phyloP scores from a whole-genome alignment of 1,284 basidiomycete genomes.

The Heterobasidion parviporum region DNA sequence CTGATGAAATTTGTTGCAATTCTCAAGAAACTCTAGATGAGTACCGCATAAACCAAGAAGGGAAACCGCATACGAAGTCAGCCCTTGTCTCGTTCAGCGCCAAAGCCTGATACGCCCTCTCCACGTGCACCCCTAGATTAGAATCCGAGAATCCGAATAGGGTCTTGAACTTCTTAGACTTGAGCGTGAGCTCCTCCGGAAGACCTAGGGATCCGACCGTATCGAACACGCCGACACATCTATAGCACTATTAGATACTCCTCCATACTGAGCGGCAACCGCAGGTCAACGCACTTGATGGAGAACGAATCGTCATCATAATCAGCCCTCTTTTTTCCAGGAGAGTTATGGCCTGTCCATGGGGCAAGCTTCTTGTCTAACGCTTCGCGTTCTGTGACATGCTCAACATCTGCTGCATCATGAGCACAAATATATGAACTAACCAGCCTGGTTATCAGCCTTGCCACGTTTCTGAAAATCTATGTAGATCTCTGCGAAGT shows the following conservation, averaged over 20 bases:
- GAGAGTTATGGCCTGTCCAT: constrained; percentile 42
- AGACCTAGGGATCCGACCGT: constrained; percentile 64
- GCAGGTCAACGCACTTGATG: constrained; percentile 40
- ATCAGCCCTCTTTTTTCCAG: constrained; percentile 42
- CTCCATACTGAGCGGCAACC: background rate
- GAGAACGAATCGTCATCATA: constrained; percentile 40
- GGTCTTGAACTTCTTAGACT: constrained; percentile 28
- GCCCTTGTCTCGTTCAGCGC: constrained; percentile 56
- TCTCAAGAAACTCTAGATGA: constrained; percentile 17
- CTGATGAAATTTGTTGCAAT: constrained; percentile 56
- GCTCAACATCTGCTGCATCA: background rate
- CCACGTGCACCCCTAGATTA: constrained; percentile 51
- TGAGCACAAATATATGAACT: constrained; percentile 6
- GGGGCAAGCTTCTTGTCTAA: constrained; percentile 37
- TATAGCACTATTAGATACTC: constrained; percentile 18
- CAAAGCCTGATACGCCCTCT: constrained; percentile 57
- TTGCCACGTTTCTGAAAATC: constrained; percentile 54
- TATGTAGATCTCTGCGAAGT: constrained; percentile 55
- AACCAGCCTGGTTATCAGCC: constrained; percentile 37
- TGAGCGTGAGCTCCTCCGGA: constrained; percentile 49
- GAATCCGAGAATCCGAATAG: constrained; percentile 60
- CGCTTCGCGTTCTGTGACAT: constrained; percentile 29
- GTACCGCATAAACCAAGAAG: background rate
- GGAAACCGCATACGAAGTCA: constrained; percentile 47
- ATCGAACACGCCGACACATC: constrained; percentile 66